phyloP scores from a whole-genome alignment of 495 filamentous ascomycete genomes.

The Hyaloscypha hepaticicola region DNA sequence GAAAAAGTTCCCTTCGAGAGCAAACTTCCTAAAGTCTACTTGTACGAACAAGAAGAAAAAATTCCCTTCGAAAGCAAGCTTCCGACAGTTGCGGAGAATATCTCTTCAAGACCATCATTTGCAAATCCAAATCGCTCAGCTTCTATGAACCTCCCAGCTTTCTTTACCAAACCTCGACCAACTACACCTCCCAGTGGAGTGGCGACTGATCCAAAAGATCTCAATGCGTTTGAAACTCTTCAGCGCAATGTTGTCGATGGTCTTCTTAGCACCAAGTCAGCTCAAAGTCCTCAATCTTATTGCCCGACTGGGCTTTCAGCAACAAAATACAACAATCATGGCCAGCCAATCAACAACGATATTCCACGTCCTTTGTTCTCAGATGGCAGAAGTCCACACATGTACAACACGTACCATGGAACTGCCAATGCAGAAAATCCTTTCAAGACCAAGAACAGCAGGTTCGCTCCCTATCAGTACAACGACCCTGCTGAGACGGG shows the following conservation, averaged over 20 bases:
- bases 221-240: constrained; percentile 34
- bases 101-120: not conserved
- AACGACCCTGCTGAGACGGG: constrained; percentile 10
- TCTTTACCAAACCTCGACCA: constrained; percentile 5
- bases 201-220: constrained; percentile 12
- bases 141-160: constrained; percentile 2
- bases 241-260: constrained; percentile 33
- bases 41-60: not conserved
- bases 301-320: not conserved
- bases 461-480: not conserved
- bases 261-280: constrained; percentile 29
- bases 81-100: constrained; percentile 9
- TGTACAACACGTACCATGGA: not conserved
- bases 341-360: no score
- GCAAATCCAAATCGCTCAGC: not conserved
- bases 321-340: not conserved
- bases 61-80: not conserved
- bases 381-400: not conserved
- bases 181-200: constrained; percentile 29
- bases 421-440: not conserved
- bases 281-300: not conserved
- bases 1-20: not conserved
- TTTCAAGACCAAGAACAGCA: not conserved
- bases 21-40: constrained; percentile 4
- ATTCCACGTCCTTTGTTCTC: not conserved